Base-by-base conservation (phyloP, 2,329 filamentous ascomycete genomes). In the Scedosporium minutisporum region DNA sequence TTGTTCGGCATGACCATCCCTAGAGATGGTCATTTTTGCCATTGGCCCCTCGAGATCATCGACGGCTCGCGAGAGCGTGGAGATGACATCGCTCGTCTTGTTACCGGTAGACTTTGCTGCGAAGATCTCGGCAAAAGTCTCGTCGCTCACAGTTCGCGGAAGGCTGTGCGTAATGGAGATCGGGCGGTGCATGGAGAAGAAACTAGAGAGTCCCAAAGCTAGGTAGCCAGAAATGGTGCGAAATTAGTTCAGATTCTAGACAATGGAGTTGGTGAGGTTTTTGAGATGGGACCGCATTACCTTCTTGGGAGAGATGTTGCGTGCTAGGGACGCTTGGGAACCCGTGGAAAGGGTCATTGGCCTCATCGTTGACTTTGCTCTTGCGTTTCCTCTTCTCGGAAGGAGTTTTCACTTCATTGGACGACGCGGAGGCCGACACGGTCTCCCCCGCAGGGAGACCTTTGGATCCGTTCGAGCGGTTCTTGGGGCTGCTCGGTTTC, bases 141-240 rank as follows among this genome's bases (percentile, higher is more conserved):
- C 88, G 65, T 88, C 81, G 61, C 84, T 86, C 57, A 92, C 83
- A 21, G 82, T 79, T 68, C 84, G 86, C 63, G 89, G 95, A 71
- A 96, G 87, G 67, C 88, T 87, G 69, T 88, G 87, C 59, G 88
- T 92, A 67, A 97, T 86, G 62, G 91, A 96, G 71, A 99, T 93
- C 57, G 95, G 95, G 65, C 95, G 87, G 77, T 99, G 91, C 67
- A 96, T 88, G 66, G 93, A 96, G 80, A 97, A 97, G 82, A 99
- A 97, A 64, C 89, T 89, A 6, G 93, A 95, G 57, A 96, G 81
- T 66, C 89, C 88, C 65, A 97, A 83, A 71, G 96, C 95, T 97
- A 67, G 4, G 66, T 29, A 41, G 27, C 38, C n/a, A 44, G 33
- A 59, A 44, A 18, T 23, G 18, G 41, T 12, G 57, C 9, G 21